Conservation (phyloP, 148 eudicot genomes). For the Silene uniflora region DNA sequence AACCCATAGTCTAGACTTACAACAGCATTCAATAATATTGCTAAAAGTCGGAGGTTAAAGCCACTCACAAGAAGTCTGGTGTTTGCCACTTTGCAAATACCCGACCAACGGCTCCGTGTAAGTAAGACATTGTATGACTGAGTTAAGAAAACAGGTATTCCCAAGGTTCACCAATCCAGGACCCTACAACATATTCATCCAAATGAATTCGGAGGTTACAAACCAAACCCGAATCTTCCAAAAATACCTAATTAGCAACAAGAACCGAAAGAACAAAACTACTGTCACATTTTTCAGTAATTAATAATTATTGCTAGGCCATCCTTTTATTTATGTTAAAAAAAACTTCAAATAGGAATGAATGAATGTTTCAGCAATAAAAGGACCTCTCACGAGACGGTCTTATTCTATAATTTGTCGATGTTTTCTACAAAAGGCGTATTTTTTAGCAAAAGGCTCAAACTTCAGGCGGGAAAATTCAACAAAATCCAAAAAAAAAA, state of each 20-base stretch:
- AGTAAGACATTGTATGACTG: conserved; percentile 88
- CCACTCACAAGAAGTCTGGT: conserved; percentile 75
- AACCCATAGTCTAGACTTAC: not conserved
- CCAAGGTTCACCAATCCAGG: conserved; percentile 91
- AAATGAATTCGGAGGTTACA: not conserved
- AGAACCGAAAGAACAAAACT: not conserved
- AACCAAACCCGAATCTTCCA: not conserved
- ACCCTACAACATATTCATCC: conserved; percentile 46
- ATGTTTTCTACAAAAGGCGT: not conserved
- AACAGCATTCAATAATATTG: not conserved
- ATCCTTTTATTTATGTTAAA: no score
- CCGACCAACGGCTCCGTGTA: conserved; percentile 93
- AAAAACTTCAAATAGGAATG: no score
- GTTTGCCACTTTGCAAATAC: conserved; percentile 88
- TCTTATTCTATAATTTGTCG: no score
- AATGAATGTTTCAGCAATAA: no score
- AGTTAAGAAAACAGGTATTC: conserved; percentile 86
- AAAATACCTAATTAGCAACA: not conserved
- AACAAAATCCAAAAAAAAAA: no score
- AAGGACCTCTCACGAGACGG: no score
- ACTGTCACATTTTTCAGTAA: not conserved
- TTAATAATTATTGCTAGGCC: no score
- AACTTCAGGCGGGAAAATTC: not conserved
- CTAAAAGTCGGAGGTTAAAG: not conserved
- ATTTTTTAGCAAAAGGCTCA: not conserved